phyloP scores from a whole-genome alignment of 202 grass and related monocot genomes.

The Brachypodium distachyon region DNA sequence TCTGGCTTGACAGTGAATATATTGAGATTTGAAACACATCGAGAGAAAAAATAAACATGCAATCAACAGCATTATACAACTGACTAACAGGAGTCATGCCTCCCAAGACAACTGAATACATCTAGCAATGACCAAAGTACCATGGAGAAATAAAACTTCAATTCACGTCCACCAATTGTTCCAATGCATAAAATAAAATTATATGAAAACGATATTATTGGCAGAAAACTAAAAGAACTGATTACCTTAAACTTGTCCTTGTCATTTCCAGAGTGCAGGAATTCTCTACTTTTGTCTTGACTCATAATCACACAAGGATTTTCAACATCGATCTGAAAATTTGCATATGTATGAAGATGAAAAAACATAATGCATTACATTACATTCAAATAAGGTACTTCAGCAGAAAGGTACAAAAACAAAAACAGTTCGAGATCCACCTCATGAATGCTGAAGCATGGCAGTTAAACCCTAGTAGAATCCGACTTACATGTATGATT shows the following conservation, averaged over 20 bases:
- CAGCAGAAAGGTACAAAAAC: neutral
- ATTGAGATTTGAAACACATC: neutral
- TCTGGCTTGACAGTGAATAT: neutral
- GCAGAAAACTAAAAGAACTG: constrained; percentile 8
- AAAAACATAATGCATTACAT: neutral
- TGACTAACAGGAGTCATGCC: neutral
- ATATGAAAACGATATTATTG: constrained; percentile 3
- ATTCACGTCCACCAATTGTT: neutral
- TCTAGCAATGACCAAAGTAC: neutral
- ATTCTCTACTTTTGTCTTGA: constrained; percentile 98
- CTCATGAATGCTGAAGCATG: constrained; percentile 1
- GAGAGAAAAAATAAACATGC: neutral
- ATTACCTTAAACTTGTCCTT: constrained; percentile 93
- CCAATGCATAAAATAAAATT: neutral
- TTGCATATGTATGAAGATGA: constrained; percentile 6
- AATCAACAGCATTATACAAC: neutral
- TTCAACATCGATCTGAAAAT: constrained; percentile 91
- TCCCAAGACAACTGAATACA: neutral
- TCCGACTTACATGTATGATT: neutral
- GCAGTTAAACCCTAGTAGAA: neutral
- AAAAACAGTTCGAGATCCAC: neutral
- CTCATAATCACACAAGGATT: constrained; percentile 99
- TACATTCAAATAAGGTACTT: neutral
- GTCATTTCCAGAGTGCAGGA: constrained; percentile 92
- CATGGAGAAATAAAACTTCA: neutral